phyloP scores from a whole-genome alignment of 495 filamentous ascomycete genomes.

The Penicillium psychrofluorescens region DNA sequence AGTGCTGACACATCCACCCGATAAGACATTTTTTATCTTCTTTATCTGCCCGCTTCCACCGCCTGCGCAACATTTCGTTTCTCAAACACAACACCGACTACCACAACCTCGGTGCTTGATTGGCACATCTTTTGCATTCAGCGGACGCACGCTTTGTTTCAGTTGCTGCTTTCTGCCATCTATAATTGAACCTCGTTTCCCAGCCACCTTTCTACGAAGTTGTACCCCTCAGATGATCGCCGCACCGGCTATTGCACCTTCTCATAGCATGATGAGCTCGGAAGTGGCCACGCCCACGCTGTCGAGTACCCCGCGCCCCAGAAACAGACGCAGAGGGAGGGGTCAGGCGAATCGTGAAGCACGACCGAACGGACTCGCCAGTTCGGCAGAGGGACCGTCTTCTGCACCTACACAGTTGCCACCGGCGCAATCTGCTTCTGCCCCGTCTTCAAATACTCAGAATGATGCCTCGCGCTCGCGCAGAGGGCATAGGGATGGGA shows the following conservation, averaged over 20 bases:
- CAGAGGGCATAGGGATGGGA: constrained; percentile 28
- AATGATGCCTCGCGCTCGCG: constrained; percentile 16
- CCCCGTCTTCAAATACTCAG: constrained; percentile 1
- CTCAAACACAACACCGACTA: neutral
- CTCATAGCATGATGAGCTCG: constrained; percentile 16
- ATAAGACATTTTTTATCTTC: too few species aligned
- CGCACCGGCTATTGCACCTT: neutral
- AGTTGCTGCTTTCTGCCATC: neutral
- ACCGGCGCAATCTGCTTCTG: constrained; percentile 1
- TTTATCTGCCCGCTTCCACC: too few species aligned
- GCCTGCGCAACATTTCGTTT: constrained; percentile 8
- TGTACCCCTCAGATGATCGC: constrained; percentile 11
- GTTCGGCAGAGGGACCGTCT: neutral
- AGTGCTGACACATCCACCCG: too few species aligned
- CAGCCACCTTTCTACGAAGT: neutral
- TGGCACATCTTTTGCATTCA: too few species aligned
- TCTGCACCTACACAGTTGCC: constrained; percentile 4
- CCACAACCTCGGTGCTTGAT: constrained; percentile 1
- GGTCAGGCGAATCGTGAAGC: constrained; percentile 21
- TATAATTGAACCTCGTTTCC: neutral
- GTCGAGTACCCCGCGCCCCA: constrained; percentile 19
- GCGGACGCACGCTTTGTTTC: too few species aligned
- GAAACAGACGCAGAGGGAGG: constrained; percentile 25
- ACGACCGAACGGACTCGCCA: constrained; percentile 4
- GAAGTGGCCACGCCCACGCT: constrained; percentile 7